A percentile compares a stretch with the other conserved stretches of the same genome.
phyloP scores from a whole-genome alignment of 345 rosid genomes.

The Ceriops zippeliana region DNA sequence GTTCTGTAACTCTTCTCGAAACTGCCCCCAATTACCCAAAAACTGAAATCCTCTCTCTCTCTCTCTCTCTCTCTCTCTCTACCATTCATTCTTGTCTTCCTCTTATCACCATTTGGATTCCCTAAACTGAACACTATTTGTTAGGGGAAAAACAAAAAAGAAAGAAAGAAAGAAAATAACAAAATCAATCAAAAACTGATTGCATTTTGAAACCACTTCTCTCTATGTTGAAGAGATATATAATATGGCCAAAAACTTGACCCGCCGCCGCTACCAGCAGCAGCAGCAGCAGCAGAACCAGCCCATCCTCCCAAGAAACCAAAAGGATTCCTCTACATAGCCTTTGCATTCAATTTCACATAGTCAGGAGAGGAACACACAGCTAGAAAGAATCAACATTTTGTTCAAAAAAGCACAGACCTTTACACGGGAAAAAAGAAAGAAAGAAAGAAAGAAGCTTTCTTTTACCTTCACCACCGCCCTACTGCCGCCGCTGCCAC shows the following conservation, averaged over 20 bases:
- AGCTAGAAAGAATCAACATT: conserved; percentile 1
- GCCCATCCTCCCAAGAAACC: conserved; percentile 49
- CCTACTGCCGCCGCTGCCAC: neutral
- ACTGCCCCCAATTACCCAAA: neutral
- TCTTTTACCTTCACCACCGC: neutral
- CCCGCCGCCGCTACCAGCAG: neutral
- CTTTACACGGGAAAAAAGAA: neutral
- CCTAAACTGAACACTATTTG: no score
- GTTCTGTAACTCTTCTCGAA: neutral
- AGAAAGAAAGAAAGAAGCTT: neutral
- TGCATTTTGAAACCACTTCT: conserved; percentile 23
- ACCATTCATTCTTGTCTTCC: neutral
- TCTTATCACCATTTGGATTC: neutral
- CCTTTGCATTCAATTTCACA: conserved; percentile 3
- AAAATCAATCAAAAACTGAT: neutral
- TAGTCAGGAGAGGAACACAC: neutral
- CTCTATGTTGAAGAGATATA: conserved; percentile 6
- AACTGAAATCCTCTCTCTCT: neutral
- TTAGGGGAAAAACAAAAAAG: no score
- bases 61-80: neutral
- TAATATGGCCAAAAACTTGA: neutral
- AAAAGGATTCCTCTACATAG: conserved; percentile 18
- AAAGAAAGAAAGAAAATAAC: neutral
- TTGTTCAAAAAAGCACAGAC: neutral
- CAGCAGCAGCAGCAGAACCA: conserved; percentile 3